Conservation (phyloP, 225 moss, liverwort and hornwort species). For the Climacium dendroides region DNA sequence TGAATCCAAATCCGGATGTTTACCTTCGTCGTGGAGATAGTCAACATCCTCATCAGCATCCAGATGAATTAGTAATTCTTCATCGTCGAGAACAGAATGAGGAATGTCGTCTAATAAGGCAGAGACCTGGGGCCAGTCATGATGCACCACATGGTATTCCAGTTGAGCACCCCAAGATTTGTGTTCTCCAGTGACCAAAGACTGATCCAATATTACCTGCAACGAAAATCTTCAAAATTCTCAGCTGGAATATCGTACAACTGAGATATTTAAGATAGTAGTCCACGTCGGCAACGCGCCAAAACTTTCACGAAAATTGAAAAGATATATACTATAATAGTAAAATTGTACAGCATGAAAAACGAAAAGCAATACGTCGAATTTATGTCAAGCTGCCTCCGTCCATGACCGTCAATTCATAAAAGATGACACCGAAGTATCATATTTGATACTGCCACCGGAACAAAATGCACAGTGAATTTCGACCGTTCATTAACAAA, state of each 20-base stretch:
- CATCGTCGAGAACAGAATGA: constrained; percentile 48
- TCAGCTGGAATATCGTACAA: background rate
- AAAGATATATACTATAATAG: background rate
- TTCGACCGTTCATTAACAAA: background rate
- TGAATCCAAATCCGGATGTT: constrained; percentile 41
- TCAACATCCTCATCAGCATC: constrained; percentile 46
- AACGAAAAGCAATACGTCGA: background rate
- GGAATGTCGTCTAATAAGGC: constrained; percentile 69
- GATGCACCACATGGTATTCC: constrained; percentile 71
- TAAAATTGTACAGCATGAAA: background rate
- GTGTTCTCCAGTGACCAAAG: constrained; percentile 28
- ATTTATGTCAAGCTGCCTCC: background rate
- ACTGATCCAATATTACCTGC: constrained; percentile 80
- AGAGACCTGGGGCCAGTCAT: constrained; percentile 68
- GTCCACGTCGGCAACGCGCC: background rate
- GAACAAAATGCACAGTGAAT: background rate
- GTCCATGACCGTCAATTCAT: background rate
- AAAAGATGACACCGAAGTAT: background rate
- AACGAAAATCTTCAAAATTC: background rate
- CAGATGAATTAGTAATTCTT: constrained; percentile 43
- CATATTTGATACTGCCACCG: background rate
- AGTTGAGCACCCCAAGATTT: constrained; percentile 82
- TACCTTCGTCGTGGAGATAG: constrained; percentile 7
- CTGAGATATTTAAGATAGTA: background rate
- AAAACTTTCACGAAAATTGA: background rate